Evolutionary conservation across 2,329 filamentous ascomycete species (phyloP), one percentile per base, ranked within the genome.

Genomic region (Cladophialophora exuberans): DNA sequence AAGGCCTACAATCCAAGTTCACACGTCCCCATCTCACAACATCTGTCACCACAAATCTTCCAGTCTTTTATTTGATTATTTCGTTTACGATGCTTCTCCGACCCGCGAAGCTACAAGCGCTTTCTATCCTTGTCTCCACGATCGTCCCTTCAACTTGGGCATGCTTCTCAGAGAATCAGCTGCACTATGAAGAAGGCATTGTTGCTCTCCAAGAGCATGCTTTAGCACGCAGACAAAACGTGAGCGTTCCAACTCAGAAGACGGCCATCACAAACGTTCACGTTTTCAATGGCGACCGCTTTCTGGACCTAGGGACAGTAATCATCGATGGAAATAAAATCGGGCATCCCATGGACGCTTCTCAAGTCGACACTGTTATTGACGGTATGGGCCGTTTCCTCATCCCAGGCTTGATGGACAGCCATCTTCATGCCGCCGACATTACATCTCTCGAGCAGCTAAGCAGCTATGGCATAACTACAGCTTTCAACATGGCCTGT

Each of bases 391-490:
- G 54, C 1, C 36, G 20, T 1, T 54, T 60, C 33, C 55, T 67
- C 7, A 46, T 66, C 5, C 64, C 65, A 6, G 64, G 64, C 6
- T 53, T 67, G 23, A 65, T 67, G 20, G 65, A 67, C 30, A 51
- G 45, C 50, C 64, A 67, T 28, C 23, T 55, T n/a, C 64, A 66
- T 46, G 43, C 55, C 1, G 10, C 4, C 18, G 41, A 54, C 18
- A 13, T 51, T 13, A 17, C 7, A 2, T 31, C 60, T 15, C 55
- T 65, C 7, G 15, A 61, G 10, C n/a, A 31, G 3, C 45, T 66
- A 2, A 58, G 59, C 3, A 52, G 33, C 4, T 59, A 58, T 42
- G 64, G 65, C 15, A 49, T 67, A 10, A 66, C 65, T 4, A 66
- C 64, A 3, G 57, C 36, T 1, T 18, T 65, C 5, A 43, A 45